Conservation (phyloP, 768 basidiomycete species). For the Ephemerocybe angulata region DNA sequence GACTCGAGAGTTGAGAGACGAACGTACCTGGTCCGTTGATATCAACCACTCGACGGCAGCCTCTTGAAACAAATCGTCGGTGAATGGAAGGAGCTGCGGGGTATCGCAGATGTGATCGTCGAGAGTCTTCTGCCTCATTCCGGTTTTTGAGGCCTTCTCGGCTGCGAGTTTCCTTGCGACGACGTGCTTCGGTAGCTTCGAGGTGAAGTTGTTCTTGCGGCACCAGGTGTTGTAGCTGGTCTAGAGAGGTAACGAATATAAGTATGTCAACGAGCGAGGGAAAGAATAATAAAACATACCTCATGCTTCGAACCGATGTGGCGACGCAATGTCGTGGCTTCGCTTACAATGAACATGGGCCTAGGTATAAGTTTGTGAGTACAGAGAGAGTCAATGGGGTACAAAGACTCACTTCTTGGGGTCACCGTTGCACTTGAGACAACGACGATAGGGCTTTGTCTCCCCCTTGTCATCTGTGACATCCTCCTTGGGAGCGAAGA, state of each 20-base stretch:
- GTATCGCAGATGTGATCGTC: neutral
- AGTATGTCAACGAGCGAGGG: too few relatives aligned
- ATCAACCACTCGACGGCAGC: slow-evolving; percentile 36
- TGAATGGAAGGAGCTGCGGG: slow-evolving; percentile 21
- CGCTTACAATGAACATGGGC: neutral
- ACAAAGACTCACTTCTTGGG: too few relatives aligned
- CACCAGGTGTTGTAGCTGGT: neutral
- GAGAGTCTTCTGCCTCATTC: neutral
- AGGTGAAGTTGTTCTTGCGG: neutral
- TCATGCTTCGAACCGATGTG: neutral
- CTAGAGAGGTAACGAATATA: too few relatives aligned
- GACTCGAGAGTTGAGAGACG: neutral
- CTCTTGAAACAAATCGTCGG: slow-evolving; percentile 23
- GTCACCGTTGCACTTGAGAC: too few relatives aligned
- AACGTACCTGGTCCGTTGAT: slow-evolving; percentile 34
- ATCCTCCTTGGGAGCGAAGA: too few relatives aligned
- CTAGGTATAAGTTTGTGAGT: too few relatives aligned
- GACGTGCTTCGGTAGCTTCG: neutral
- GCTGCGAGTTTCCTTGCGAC: neutral
- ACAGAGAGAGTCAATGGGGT: too few relatives aligned
- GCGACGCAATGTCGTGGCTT: neutral
- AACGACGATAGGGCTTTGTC: too few relatives aligned
- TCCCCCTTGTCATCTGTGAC: too few relatives aligned
- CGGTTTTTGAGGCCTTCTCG: neutral
- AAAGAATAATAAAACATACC: too few relatives aligned